Conservation (phyloP, 768 basidiomycete genomes). For the Lyophyllum semitale region DNA sequence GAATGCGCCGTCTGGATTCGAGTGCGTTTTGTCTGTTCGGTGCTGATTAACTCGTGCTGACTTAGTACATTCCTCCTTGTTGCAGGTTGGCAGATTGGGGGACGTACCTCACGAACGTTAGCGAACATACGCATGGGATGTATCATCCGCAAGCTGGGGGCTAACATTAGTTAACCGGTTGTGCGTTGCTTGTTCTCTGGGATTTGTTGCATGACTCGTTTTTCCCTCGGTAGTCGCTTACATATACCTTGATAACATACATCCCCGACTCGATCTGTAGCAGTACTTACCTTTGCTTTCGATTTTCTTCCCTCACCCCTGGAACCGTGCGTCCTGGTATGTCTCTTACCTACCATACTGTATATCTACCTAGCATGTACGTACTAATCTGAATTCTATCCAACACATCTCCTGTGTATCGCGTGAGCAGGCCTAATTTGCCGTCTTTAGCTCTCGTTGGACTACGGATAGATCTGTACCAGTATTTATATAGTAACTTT, state of each 20-base stretch:
- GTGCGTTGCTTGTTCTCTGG: neutral
- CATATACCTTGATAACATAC: neutral
- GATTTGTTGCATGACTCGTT: neutral
- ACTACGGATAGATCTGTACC: no score
- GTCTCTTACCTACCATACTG: no score
- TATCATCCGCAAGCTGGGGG: slow-evolving; percentile 1
- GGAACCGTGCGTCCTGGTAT: neutral
- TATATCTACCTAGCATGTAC: no score
- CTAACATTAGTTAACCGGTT: neutral
- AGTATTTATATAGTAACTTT: no score
- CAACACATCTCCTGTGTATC: no score
- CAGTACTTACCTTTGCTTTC: neutral
- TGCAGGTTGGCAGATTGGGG: slow-evolving; percentile 42
- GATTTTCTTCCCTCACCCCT: neutral
- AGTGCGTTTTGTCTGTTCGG: slow-evolving; percentile 54
- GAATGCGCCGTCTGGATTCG: no score
- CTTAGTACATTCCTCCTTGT: neutral
- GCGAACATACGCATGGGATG: slow-evolving; percentile 31
- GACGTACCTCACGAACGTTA: no score
- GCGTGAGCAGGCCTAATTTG: no score
- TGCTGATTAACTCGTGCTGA: no score
- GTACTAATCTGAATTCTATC: no score
- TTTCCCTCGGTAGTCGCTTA: no score
- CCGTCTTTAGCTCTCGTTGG: no score
- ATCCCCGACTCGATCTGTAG: neutral